These are phyloP conservation scores for Smallanthus sonchifolius DNA, from an alignment of 129 eudicot genomes.

Conservation along the genomic window DNA sequence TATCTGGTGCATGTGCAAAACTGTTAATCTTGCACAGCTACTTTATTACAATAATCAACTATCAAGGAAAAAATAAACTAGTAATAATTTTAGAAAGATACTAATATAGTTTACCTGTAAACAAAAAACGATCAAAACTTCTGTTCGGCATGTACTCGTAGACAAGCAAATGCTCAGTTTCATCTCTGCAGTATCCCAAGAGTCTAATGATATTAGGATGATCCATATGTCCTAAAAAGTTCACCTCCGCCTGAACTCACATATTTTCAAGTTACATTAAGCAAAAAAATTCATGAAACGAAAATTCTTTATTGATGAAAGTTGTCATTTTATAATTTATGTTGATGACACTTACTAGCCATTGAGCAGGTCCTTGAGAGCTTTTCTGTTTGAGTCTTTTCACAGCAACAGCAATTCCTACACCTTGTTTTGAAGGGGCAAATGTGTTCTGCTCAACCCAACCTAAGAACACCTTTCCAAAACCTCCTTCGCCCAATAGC, in stretches of 20 bases:
- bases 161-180: constrained; percentile 18
- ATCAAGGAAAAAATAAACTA: not conserved
- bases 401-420: constrained; percentile 35
- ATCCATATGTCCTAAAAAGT: constrained; percentile 4
- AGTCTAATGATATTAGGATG: constrained; percentile 30
- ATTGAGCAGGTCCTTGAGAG: not conserved
- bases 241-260: constrained; percentile 21
- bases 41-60: not conserved
- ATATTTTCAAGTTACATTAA: not conserved
- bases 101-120: constrained; percentile 13
- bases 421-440: constrained; percentile 23
- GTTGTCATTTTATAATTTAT: not conserved
- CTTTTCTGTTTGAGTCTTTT: constrained; percentile 12
- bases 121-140: constrained; percentile 13
- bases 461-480: constrained; percentile 30
- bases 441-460: constrained; percentile 23
- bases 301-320: too few relatives aligned
- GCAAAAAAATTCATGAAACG: not conserved
- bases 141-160: constrained; percentile 28
- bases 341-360: constrained; percentile 27
- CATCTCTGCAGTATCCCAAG: constrained; percentile 24
- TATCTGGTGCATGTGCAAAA: not conserved
- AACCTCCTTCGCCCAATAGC: constrained; percentile 23
- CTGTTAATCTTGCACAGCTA: not conserved
- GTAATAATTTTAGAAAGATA: not conserved